These are phyloP conservation scores for Verticillium alfalfae DNA, from an alignment of 2,329 filamentous ascomycete species.

Conservation along the genomic window DNA sequence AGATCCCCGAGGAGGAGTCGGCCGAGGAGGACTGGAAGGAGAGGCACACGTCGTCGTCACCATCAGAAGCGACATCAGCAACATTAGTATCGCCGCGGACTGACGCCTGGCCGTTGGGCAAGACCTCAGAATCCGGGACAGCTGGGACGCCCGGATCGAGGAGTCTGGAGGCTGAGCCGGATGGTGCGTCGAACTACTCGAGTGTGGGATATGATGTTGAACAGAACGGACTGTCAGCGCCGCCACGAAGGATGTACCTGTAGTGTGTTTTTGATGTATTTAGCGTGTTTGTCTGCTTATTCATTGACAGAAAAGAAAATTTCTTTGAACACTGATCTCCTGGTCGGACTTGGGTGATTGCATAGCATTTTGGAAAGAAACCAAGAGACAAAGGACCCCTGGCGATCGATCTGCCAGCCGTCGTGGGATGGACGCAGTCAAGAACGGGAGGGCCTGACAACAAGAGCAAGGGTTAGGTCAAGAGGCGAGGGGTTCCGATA, in stretches of 20 bases:
- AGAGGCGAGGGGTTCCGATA: background rate
- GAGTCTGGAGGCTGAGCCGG: background rate
- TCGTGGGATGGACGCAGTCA: background rate
- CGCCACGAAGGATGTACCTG: background rate
- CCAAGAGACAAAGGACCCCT: background rate
- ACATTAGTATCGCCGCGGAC: background rate
- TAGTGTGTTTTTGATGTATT: background rate
- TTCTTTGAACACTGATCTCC: background rate
- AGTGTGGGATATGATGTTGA: background rate
- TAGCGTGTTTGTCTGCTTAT: background rate
- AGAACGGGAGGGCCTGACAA: background rate
- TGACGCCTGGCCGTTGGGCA: background rate
- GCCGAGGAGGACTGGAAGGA: background rate
- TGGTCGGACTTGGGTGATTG: background rate
- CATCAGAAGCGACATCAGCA: background rate
- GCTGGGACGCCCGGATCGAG: background rate
- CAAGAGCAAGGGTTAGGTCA: background rate
- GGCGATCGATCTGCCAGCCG: background rate
- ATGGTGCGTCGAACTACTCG: background rate
- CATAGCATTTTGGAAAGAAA: background rate
- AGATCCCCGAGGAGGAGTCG: slow-evolving; percentile 9
- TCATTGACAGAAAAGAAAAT: background rate
- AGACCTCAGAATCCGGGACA: background rate
- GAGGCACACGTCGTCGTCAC: background rate
- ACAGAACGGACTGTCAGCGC: background rate